Evolutionary conservation across 768 basidiomycete genomes (phyloP).

Genomic region (Bullera alba): DNA sequence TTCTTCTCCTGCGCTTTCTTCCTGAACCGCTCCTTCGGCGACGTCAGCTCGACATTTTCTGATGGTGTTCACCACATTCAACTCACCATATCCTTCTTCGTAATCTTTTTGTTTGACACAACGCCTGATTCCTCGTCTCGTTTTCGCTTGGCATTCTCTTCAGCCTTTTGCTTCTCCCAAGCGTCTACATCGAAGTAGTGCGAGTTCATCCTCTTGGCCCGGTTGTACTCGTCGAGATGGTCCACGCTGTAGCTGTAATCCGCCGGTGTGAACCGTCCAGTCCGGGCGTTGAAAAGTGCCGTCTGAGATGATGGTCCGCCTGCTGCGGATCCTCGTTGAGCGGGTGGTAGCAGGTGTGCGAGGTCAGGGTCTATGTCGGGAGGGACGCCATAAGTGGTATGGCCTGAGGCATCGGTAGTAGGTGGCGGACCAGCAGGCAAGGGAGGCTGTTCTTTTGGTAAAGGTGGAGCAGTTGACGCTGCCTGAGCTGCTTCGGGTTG

Average conservation of each 20-base stretch:
- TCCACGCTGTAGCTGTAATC: slow-evolving; percentile 35
- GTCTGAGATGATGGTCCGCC: slow-evolving; percentile 1
- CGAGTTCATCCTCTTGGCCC: slow-evolving; percentile 38
- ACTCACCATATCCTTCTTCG: slow-evolving; percentile 45
- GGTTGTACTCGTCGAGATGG: slow-evolving; percentile 40
- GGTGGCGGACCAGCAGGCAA: slow-evolving; percentile 4
- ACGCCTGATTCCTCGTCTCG: slow-evolving; percentile 27
- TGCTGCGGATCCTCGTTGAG: slow-evolving; percentile 22
- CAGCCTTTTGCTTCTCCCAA: slow-evolving; percentile 39
- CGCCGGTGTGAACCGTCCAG: slow-evolving; percentile 39
- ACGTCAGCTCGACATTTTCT: not conserved
- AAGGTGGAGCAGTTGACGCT: slow-evolving; percentile 1
- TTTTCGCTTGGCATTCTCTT: slow-evolving; percentile 29
- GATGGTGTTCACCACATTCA: not conserved
- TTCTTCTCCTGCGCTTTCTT: slow-evolving; percentile 40
- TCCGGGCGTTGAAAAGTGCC: slow-evolving; percentile 42
- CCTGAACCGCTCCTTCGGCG: slow-evolving; percentile 38
- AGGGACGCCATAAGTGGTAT: slow-evolving; percentile 2
- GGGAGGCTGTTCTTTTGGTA: not conserved
- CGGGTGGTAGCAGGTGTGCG: slow-evolving; percentile 32
- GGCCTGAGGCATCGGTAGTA: not conserved
- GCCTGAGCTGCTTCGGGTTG: slow-evolving; percentile 12
- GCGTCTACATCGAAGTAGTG: slow-evolving; percentile 44
- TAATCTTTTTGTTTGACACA: slow-evolving; percentile 24
- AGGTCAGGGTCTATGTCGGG: slow-evolving; percentile 37